Base-by-base conservation (phyloP, 768 basidiomycete genomes). In the Tremella yokohamensis region DNA sequence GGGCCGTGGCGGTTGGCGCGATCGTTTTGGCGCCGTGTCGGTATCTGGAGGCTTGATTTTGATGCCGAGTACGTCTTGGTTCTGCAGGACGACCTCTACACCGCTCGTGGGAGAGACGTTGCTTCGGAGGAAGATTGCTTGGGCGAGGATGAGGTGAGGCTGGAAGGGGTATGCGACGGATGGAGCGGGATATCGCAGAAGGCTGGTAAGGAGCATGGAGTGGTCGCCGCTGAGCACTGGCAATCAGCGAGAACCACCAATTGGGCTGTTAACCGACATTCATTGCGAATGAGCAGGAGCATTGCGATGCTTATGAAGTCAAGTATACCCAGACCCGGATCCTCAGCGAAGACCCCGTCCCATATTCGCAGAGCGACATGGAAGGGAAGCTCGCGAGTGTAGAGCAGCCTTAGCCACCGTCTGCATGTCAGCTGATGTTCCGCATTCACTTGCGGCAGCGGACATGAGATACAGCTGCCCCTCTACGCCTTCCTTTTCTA, bases 391-490 rank as follows among this genome's bases (percentile, higher is more conserved):
- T 99, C 96, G 48, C 96, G 83, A 3, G 92, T 93, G 77, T 97
- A 98, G 6, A 99, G 79, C 16, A 98, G 79, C 37, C 96, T 83
- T 9, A 98, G 80, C 92, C 93, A 98, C 26, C 96, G 92, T 58
- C 90, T 93, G 62, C 24, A 8, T 16, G 29, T 62, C 53, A 61
- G 48, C 34, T 7, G 20, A n/a, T 13, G n/a, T 25, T 29, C 19
- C 1, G 47, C 24, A 22, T 15, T 20, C 34, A 39, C 42, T n/a
- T 18, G 22, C 42, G n/a, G n/a, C 2, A 39, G 79, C 89, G 75
- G 77, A 92, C 88, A 98, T 92, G 56, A 90, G 91, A 78, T 91
- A 99, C 18, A 98, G 88, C 73, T 98, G 96, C 3, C 93, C 92
- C 75, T 99, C 96, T 40, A 98, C 86, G 6, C 88, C 88, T 39